Base-by-base conservation (phyloP, 306 rosid species). In the Lathyrus oleraceus region DNA sequence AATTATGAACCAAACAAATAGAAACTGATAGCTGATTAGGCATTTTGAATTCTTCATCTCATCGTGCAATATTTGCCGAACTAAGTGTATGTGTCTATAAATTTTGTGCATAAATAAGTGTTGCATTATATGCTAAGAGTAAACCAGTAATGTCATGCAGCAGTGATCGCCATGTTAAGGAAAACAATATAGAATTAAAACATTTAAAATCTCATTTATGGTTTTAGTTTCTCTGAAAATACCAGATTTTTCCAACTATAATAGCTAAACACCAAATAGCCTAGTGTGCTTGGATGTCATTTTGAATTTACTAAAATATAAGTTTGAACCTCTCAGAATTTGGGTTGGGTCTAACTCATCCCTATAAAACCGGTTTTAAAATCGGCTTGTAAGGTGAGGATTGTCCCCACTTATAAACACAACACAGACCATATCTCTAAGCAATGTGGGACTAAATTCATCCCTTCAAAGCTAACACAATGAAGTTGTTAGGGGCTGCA, bases 1-100 rank as follows among this genome's bases (percentile, higher is more conserved):
- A 71, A 40, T 61, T 56, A 19, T 15, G 67, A 77, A 63, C 51
- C 59, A 76, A 52, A 69, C 71, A 57, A 69, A 61, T 6, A 69
- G 20, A 49, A 70, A 53, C 65, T 28, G 43, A 9, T 14, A 20
- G 32, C 30, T 61, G 72, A 53, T 8, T 63, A 53, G 49, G 67
- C 45, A 44, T 70, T 77, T 21, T 45, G 4, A 77, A 62, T 20
- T 68, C 19, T 10, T 38, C 20, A 44, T 36, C 17, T 39, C 61
- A 63, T 36, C 49, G 57, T 39, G 59, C 64, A 36, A 49, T 60
- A 68, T 38, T 21, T 61, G 70, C 68, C 70, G 61, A 60, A 76
- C 44, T 21, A n/a, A 32, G 48, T 49, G 14, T 39, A 27, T 16
- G 58, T 28, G 45, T 52, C 51, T 40, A 53, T 30, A 35, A 42